Conservation (phyloP, 495 filamentous ascomycete genomes). For the Rhizodiscina lignyota region DNA sequence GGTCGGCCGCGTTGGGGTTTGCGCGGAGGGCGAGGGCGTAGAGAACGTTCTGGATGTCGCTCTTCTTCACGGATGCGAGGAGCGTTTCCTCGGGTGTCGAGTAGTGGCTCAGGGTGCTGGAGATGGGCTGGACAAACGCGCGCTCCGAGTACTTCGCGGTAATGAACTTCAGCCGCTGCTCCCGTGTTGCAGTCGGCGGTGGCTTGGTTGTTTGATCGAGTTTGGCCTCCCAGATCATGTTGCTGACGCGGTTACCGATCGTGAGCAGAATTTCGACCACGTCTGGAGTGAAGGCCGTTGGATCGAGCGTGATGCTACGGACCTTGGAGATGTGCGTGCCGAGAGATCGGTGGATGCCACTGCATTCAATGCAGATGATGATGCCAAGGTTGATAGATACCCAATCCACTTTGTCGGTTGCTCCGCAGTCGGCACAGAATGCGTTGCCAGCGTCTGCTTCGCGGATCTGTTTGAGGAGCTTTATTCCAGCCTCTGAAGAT, state of each 20-base stretch:
- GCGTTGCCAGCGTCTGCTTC: constrained; percentile 86
- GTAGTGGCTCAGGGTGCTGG: constrained; percentile 57
- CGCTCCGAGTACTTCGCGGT: constrained; percentile 85
- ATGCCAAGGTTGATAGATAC: constrained; percentile 96
- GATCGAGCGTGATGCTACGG: constrained; percentile 86
- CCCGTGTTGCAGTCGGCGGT: constrained; percentile 55
- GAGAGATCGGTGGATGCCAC: constrained; percentile 89
- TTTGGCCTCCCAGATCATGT: constrained; percentile 90
- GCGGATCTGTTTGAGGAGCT: constrained; percentile 69
- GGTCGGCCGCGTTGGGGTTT: constrained; percentile 76
- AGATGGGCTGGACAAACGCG: constrained; percentile 63
- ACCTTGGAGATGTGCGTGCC: constrained; percentile 98
- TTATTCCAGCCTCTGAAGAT: constrained; percentile 68
- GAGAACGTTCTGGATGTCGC: constrained; percentile 80
- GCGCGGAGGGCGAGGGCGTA: constrained; percentile 79
- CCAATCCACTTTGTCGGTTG: constrained; percentile 87
- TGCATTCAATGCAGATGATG: constrained; percentile 94
- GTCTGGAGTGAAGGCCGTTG: constrained; percentile 86
- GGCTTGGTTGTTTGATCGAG: constrained; percentile 48
- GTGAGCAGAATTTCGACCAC: constrained; percentile 87
- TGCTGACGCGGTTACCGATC: constrained; percentile 85
- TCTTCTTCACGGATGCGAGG: constrained; percentile 84
- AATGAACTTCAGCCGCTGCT: constrained; percentile 84
- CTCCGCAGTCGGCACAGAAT: constrained; percentile 91
- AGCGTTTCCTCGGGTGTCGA: constrained; percentile 75